A percentile compares a stretch with the other conserved stretches of the same genome.
These are phyloP conservation scores for Suhomyces wounanorum DNA, from an alignment of 1,139 yeast species.

Conservation along the genomic window DNA sequence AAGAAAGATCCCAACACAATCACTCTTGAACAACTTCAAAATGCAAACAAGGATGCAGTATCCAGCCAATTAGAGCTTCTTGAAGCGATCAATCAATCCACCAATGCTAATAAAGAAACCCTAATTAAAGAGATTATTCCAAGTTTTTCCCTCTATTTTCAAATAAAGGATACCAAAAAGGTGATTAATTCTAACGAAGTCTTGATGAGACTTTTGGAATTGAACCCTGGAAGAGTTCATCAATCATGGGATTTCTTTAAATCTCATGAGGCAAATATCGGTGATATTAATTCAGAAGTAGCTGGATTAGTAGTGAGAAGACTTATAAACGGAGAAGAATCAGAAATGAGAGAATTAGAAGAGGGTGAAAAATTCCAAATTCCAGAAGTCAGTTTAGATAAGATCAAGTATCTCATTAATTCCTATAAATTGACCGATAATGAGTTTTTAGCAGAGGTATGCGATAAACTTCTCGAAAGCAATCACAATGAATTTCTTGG, in stretches of 20 bases:
- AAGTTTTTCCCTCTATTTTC: conserved; percentile 37
- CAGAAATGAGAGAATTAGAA: conserved; percentile 7
- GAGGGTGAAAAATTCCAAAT: conserved; percentile 9
- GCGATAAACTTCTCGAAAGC: conserved; percentile 10
- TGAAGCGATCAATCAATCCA: conserved; percentile 13
- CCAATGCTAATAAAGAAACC: conserved; percentile 13
- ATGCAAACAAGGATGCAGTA: conserved; percentile 5
- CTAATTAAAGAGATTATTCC: conserved; percentile 24
- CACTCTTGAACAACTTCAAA: conserved; percentile 13
- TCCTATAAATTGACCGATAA: neutral
- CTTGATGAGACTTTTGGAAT: conserved; percentile 25
- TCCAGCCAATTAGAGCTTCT: conserved; percentile 14
- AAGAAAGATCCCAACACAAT: conserved; percentile 14
- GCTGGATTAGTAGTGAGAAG: conserved; percentile 24
- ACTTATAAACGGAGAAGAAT: conserved; percentile 22
- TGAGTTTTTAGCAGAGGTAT: neutral
- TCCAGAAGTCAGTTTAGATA: conserved; percentile 6
- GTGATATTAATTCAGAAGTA: conserved; percentile 16
- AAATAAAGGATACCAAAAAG: conserved; percentile 20
- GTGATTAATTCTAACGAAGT: conserved; percentile 13
- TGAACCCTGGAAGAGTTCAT: conserved; percentile 46
- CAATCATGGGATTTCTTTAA: conserved; percentile 36
- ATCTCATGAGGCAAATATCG: conserved; percentile 22
- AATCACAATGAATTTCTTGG: conserved; percentile 6
- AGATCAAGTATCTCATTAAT: conserved; percentile 10